Base-by-base conservation (phyloP, 192 early-diverging fungal genomes). In the Pilaira anomala region DNA sequence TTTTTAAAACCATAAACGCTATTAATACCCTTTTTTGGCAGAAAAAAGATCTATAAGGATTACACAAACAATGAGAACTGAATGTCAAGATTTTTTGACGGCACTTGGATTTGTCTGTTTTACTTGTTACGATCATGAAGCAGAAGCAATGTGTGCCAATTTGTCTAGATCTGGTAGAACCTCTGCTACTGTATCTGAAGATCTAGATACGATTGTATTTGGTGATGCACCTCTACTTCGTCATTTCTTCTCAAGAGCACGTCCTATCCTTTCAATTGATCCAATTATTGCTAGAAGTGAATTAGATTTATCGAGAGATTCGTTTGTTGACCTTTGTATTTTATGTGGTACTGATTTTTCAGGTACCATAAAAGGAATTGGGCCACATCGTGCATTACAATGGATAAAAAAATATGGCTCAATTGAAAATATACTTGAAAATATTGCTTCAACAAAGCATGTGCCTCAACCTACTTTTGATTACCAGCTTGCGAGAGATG, bases 291-390 rank as follows among this genome's bases (percentile, higher is more conserved):
- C 80, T 8, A 65, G 69, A 28, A 41, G 50, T 16, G 74, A 67
- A 21, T 72, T 91, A 13, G 76, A 77, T 3, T 61, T 91, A 16
- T 80, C 69, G 6, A 68, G 73, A 30, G 64, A 66, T 25, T 68
- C 76, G 6, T 91, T 88, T 65, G 55, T 85, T 6, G 88, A 92
- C 63, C 24, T 92, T 52, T 88, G 90, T 62, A 89, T 92, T 45
- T 67, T 92, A 19, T 90, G 88, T 59, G 90, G 88, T 25, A 92
- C 88, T 0, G 90, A 92, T 55, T 92, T 88, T 72, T 78, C 80
- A 39, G 76, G 78, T 7, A 88, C 79, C 1, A 72, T 91, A 7
- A 72, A 78, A 45, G 77, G 80, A n/a, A 80, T 91, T 33, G 89
- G 87, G 2, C 84, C 86, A 14, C 63, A 83, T 21, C 81, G 70